Evolutionary conservation across 352 stramenopile genomes (phyloP).

Genomic region (Pythium pyrilobum): DNA sequence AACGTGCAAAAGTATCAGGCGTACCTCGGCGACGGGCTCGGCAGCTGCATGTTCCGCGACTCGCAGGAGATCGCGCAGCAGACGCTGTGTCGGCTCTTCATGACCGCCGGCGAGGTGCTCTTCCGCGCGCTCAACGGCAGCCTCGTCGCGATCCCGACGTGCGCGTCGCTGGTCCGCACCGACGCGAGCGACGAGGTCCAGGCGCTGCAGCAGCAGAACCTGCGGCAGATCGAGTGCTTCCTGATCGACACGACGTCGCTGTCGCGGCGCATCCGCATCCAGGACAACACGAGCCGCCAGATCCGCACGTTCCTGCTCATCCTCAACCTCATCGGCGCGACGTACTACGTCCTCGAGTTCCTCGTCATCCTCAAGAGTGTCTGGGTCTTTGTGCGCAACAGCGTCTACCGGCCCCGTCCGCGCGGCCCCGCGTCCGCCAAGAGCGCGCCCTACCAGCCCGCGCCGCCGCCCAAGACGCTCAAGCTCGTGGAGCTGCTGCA

Average conservation of each 20-base stretch:
- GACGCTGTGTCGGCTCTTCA: conserved; percentile 30
- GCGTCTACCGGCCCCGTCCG: neutral
- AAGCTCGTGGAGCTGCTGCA: neutral
- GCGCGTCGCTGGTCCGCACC: conserved; percentile 23
- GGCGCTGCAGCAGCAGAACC: conserved; percentile 84
- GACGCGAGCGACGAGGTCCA: neutral
- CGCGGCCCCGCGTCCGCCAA: neutral
- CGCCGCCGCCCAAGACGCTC: neutral
- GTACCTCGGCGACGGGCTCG: conserved; percentile 32
- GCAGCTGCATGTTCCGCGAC: conserved; percentile 30
- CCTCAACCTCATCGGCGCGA: conserved; percentile 28
- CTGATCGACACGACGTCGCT: conserved; percentile 66
- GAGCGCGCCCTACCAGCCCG: neutral
- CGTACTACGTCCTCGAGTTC: conserved; percentile 31
- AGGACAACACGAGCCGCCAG: conserved; percentile 91
- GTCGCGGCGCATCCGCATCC: conserved; percentile 25
- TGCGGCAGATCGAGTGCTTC: conserved; percentile 83
- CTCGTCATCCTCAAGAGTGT: conserved; percentile 15
- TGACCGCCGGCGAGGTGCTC: conserved; percentile 15
- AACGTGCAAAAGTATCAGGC: conserved; percentile 33
- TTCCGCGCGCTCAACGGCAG: conserved; percentile 17
- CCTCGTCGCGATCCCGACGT: neutral
- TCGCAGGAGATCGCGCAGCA: conserved; percentile 35
- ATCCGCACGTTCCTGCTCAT: conserved; percentile 89
- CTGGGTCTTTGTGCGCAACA: neutral